These are phyloP conservation scores for Tubosaeta sp. DNA, from an alignment of 768 basidiomycete species.

Conservation along the genomic window DNA sequence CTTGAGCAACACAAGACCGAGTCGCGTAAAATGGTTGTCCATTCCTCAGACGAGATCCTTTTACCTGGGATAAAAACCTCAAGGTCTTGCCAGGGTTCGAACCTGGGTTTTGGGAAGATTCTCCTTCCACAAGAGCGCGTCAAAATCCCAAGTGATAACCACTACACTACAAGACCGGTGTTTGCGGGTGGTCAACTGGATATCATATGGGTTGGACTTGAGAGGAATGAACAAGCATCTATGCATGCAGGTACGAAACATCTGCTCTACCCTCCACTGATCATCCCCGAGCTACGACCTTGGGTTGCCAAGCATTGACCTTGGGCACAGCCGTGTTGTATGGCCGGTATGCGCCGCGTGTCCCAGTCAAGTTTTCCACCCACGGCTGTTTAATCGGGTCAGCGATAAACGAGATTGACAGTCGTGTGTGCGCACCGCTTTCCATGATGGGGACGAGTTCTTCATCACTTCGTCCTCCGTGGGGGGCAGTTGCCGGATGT, in stretches of 20 bases:
- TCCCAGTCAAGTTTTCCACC: conserved; percentile 89
- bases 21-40: too few species aligned
- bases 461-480: conserved; percentile 69
- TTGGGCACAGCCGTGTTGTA: conserved; percentile 89
- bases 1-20: too few species aligned
- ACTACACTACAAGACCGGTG: conserved; percentile 23
- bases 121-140: background rate
- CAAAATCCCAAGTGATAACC: conserved; percentile 28
- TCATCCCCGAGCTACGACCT: conserved; percentile 47
- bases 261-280: background rate
- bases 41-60: too few species aligned
- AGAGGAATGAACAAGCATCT: background rate
- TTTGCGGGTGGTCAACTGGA: too few species aligned
- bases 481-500: conserved; percentile 84
- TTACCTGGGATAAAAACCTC: conserved; percentile 3
- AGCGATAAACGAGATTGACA: background rate
- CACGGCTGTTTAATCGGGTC: conserved; percentile 51
- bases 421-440: conserved; percentile 56
- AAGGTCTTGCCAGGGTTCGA: conserved; percentile 25
- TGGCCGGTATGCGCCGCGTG: conserved; percentile 81
- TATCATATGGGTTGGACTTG: background rate
- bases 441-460: conserved; percentile 71
- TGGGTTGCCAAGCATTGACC: conserved; percentile 80
- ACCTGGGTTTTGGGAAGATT: conserved; percentile 22
- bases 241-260: too few species aligned